Evolutionary conservation across 2,329 filamentous ascomycete genomes (phyloP).

Genomic region (Clonostachys sp.): DNA sequence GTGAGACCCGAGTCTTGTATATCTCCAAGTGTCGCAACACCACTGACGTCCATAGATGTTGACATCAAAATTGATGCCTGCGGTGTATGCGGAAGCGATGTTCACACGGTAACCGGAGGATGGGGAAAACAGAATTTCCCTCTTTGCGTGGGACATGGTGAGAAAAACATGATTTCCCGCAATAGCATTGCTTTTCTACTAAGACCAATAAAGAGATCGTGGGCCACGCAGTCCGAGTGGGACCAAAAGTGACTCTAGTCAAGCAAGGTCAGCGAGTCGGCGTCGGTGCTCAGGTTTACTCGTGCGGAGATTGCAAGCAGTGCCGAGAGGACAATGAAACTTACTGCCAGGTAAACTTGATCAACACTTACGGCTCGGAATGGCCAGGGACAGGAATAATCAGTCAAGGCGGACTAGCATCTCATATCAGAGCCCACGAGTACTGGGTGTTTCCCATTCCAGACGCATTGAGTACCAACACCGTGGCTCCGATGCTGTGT

Average conservation of each 20-base stretch:
- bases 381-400: slow-evolving; percentile 45
- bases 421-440: slow-evolving; percentile 24
- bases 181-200: slow-evolving; percentile 9
- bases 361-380: slow-evolving; percentile 43
- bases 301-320: slow-evolving; percentile 39
- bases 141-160: slow-evolving; percentile 15
- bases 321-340: slow-evolving; percentile 32
- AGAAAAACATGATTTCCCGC: neutral
- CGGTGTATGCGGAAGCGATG: slow-evolving; percentile 58
- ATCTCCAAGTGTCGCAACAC: neutral
- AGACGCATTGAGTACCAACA: slow-evolving; percentile 52
- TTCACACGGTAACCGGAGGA: slow-evolving; percentile 53
- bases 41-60: slow-evolving; percentile 21
- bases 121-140: slow-evolving; percentile 40
- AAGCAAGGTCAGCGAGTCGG: slow-evolving; percentile 55
- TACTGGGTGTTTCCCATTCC: slow-evolving; percentile 59
- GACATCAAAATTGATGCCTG: slow-evolving; percentile 71
- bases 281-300: slow-evolving; percentile 48
- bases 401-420: slow-evolving; percentile 52
- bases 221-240: slow-evolving; percentile 50
- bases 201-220: slow-evolving; percentile 63
- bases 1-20: neutral
- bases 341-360: slow-evolving; percentile 27
- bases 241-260: slow-evolving; percentile 38
- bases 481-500: slow-evolving; percentile 76